A percentile compares a stretch with the other conserved stretches of the same genome.
Evolutionary conservation across 2,329 filamentous ascomycete species (phyloP).

Genomic region (Colletotrichum lini): DNA sequence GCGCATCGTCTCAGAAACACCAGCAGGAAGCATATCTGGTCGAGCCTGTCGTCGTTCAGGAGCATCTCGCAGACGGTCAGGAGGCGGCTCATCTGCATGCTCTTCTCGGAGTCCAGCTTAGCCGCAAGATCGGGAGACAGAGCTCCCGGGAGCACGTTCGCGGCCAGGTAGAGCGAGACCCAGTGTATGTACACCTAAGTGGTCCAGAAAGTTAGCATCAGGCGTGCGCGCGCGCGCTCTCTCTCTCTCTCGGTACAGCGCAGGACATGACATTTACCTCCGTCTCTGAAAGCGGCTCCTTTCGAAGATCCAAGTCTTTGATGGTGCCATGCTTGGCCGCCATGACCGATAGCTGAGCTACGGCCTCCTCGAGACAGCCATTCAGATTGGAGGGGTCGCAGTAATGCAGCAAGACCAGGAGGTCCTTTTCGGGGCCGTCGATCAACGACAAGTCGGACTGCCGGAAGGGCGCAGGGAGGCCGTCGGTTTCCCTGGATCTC

Average conservation of each 20-base stretch:
- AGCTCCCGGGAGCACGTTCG: conserved; percentile 7
- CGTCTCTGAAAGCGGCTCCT: conserved; percentile 41
- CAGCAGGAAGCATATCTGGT: conserved; percentile 42
- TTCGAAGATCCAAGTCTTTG: conserved; percentile 40
- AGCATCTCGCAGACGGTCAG: conserved; percentile 42
- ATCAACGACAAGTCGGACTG: conserved; percentile 33
- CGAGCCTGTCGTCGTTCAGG: conserved; percentile 31
- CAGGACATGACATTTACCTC: conserved; percentile 18
- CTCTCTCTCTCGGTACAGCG: background rate
- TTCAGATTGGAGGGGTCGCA: conserved; percentile 33
- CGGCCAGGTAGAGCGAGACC: conserved; percentile 35
- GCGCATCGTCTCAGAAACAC: conserved; percentile 31
- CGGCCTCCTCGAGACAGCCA: conserved; percentile 28
- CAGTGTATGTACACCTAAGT: conserved; percentile 30
- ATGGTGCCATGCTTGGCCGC: conserved; percentile 36
- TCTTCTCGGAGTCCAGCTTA: conserved; percentile 31
- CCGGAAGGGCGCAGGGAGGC: conserved; percentile 26
- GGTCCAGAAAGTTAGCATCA: background rate
- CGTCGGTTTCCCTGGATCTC: background rate
- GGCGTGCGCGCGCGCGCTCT: too few species aligned
- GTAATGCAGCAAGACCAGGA: conserved; percentile 42
- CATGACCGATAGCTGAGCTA: conserved; percentile 30
- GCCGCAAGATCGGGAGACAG: background rate
- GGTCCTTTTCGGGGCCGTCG: conserved; percentile 40
- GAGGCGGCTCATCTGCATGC: conserved; percentile 36